Base-by-base conservation (phyloP, 1,284 basidiomycete genomes). In the Fomitopsis betulina region DNA sequence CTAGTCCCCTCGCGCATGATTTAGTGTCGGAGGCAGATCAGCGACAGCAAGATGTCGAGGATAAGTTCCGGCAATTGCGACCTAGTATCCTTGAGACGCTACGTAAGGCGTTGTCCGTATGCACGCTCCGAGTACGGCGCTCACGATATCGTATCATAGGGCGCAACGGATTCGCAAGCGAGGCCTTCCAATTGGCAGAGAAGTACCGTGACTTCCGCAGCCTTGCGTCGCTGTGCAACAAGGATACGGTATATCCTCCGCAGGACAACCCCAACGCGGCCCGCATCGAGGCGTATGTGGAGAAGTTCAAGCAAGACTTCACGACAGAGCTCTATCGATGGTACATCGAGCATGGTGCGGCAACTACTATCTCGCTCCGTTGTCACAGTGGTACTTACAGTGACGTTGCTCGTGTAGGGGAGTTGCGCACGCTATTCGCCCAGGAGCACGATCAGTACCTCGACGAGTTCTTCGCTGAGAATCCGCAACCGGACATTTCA, bases 311-410 rank as follows among this genome's bases (percentile, higher is more conserved):
- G 54, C 84, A 93, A 47, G 84, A 85, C 25, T 99, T 98, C 67
- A 91, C 95, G 0, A 88, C 84, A 25, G 89, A 94, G 68, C 79
- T 98, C 35, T 98, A 94, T 70, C 81, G 85, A 62, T 98, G 89
- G 88, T 93, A 89, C 68, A 86, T 91, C 52, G 86, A 90, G 60
- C 87, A 91, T 64, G 86, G 89, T 82, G 67, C 61, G 74, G 45
- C 7, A 38, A 25, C 23, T 17, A 8, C 19, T n/a, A 25, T 37
- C 33, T 5, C 6, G 10, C 19, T n/a, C 42, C 7, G 42, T 21
- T 25, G 33, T 17, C n/a, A 37, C 1, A 12, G 35, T 15, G 35
- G 13, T 37, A 39, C 38, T 47, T 21, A 54, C 59, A 30, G 27
- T 30, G 38, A 25, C 33, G 27, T 19, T 42, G 15, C n/a, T 23